Evolutionary conservation across 768 basidiomycete species (phyloP).

Genomic region (Tephrocybe sp.): DNA sequence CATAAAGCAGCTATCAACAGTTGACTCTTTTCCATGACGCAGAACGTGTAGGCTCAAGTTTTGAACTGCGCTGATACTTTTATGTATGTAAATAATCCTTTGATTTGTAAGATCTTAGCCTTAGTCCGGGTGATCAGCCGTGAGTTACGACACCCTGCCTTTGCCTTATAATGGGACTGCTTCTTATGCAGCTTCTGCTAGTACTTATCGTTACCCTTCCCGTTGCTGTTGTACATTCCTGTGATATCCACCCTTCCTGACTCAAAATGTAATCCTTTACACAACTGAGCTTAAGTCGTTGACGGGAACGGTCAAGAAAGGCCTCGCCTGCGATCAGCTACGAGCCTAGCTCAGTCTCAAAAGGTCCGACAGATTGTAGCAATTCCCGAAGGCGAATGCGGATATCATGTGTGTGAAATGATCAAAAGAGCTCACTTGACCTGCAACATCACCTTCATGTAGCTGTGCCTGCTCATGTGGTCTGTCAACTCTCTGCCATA

Average conservation of each 20-base stretch:
- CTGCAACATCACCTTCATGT: too few relatives aligned
- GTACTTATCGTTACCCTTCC: constrained; percentile 9
- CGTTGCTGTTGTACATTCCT: constrained; percentile 9
- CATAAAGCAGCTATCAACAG: constrained; percentile 70
- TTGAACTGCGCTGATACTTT: constrained; percentile 83
- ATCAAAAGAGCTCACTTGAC: too few relatives aligned
- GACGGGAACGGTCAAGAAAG: too few relatives aligned
- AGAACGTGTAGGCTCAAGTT: constrained; percentile 69
- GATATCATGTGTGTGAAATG: too few relatives aligned
- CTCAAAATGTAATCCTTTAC: constrained; percentile 4
- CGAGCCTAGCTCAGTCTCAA: too few relatives aligned
- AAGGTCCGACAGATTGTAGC: too few relatives aligned
- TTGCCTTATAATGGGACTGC: constrained; percentile 16
- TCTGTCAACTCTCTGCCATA: too few relatives aligned
- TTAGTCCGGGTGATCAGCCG: constrained; percentile 7
- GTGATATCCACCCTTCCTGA: constrained; percentile 6
- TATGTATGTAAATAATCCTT: constrained; percentile 15
- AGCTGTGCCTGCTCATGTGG: too few relatives aligned
- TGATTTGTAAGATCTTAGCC: constrained; percentile 14
- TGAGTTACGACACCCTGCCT: constrained; percentile 4
- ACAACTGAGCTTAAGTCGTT: not conserved
- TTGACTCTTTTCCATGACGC: constrained; percentile 79
- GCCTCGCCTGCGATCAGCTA: too few relatives aligned
- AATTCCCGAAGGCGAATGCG: too few relatives aligned
- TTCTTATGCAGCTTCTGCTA: constrained; percentile 8